Evolutionary conservation across 441 rosid genomes (phyloP).

Genomic region (Pelargonium fulgidum): DNA sequence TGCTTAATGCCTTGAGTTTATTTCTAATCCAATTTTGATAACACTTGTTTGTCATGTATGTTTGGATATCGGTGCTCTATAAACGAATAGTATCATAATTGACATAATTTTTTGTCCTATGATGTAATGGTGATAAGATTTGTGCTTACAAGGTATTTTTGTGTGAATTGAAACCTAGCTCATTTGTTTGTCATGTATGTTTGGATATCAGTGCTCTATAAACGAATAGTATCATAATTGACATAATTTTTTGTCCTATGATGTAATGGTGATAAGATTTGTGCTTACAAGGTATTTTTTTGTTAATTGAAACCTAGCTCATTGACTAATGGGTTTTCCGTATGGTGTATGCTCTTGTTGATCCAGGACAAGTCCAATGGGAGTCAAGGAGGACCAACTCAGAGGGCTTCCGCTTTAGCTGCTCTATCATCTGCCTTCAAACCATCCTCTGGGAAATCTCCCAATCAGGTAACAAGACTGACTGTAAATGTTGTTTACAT

Average conservation of each 20-base stretch:
- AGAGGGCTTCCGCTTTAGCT: slow-evolving; percentile 97
- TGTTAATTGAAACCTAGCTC: background rate
- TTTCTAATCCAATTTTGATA: background rate
- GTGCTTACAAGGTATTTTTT: background rate
- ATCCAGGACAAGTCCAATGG: slow-evolving; percentile 75
- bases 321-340: slow-evolving; percentile 9
- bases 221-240: background rate
- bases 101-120: background rate
- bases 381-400: slow-evolving; percentile 84
- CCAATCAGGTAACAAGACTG: slow-evolving; percentile 33
- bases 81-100: background rate
- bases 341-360: slow-evolving; percentile 16
- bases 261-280: background rate
- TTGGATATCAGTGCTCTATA: background rate
- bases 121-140: background rate
- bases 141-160: background rate
- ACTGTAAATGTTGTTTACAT: background rate
- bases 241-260: background rate
- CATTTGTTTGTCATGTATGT: background rate
- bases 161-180: background rate
- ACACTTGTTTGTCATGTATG: background rate
- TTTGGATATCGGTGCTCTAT: background rate
- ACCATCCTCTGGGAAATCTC: slow-evolving; percentile 52
- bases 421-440: slow-evolving; percentile 87
- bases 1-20: background rate